phyloP scores from a whole-genome alignment of 495 filamentous ascomycete species.

The Hypoxylon trugodes region DNA sequence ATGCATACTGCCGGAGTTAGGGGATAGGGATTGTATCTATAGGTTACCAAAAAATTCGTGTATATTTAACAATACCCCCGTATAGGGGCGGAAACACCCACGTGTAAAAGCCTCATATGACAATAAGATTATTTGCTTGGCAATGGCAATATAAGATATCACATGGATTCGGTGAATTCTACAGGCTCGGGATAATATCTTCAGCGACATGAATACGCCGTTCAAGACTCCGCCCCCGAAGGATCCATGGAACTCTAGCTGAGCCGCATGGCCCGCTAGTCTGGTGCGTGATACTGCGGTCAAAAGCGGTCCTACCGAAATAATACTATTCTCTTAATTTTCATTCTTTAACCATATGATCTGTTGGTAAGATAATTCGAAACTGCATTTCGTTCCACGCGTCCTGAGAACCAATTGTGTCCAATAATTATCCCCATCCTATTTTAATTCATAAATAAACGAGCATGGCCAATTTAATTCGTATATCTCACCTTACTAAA shows the following conservation, averaged over 20 bases:
- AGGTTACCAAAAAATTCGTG: conserved; percentile 21
- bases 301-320: too few relatives aligned
- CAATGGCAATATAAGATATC: neutral
- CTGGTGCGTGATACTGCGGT: neutral
- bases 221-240: neutral
- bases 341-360: too few relatives aligned
- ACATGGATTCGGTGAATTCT: neutral
- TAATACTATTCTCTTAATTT: too few relatives aligned
- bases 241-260: neutral
- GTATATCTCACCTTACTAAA: too few relatives aligned
- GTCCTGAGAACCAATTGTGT: too few relatives aligned
- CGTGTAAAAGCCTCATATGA: neutral
- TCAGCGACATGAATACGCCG: conserved; percentile 3
- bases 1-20: neutral
- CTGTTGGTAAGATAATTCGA: too few relatives aligned
- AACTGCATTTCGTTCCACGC: too few relatives aligned
- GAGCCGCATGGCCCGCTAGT: neutral
- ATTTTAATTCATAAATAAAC: too few relatives aligned
- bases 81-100: neutral
- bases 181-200: neutral
- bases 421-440: too few relatives aligned
- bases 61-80: conserved; percentile 4
- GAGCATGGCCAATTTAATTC: too few relatives aligned
- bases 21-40: conserved; percentile 16
- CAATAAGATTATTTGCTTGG: conserved; percentile 5